Base-by-base conservation (phyloP, 2,329 filamentous ascomycete species). In the Beauveria australis region DNA sequence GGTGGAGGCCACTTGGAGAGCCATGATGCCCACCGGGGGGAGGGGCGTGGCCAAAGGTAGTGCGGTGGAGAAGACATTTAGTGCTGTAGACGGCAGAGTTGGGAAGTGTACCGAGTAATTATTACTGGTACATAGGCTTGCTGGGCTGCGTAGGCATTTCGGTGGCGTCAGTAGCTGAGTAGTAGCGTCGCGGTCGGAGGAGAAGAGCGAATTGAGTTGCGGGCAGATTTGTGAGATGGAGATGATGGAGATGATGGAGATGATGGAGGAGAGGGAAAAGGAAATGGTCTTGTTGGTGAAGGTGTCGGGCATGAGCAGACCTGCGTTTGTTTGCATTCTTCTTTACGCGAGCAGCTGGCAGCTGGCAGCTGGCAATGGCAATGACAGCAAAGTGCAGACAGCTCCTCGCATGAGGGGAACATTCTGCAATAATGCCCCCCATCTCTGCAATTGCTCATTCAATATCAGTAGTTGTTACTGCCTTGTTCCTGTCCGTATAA, bases 131-230 rank as follows among this genome's bases (percentile, higher is more conserved):
- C 30, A 14, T 33, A 14, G 14, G 30, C 30, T 33, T 14, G 12
- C 30, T 33, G 30, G 30, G 47, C 24, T 59, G 43, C 24, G 24
- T 43, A 22, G 37, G 48, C 53, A 47, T 18, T 59, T 40, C 22
- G n/a, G 55, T 59, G 55, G 55, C 55, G 55, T 59, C 37, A 6
- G 55, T 28, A 28, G 37, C 46, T 59, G 46, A 59, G 30, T 10
- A 30, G n/a, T 52, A 26, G 52, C 37, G 53, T 30, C 12, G 28
- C 55, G 55, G 46, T 41, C 44, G 44, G 22, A 37, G 44, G 26
- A 47, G 41, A 28, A 28, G 24, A 10, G 55, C 6, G 54, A 19
- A 18, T 53, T 37, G 41, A 22, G 37, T n/a, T 57, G 54, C 41
- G 44, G 19, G 54, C n/a, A 24, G 55, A 41, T 53, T 53, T 37